phyloP scores from a whole-genome alignment of 1,284 basidiomycete species.

The Cutaneotrichosporon sp. region DNA sequence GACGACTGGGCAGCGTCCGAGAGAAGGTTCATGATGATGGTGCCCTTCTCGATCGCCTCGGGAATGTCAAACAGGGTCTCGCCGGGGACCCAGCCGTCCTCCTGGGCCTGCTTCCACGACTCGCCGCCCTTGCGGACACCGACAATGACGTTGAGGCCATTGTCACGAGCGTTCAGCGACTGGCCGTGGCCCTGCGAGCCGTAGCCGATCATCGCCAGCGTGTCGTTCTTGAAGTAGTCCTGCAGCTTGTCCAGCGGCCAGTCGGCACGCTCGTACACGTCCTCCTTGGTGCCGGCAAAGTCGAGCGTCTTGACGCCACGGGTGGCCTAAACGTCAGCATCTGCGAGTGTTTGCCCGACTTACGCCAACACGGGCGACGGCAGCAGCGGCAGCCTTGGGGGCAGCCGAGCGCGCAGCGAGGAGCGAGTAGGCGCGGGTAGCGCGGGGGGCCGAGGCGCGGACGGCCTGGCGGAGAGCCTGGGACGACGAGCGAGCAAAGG shows the following conservation, averaged over 20 bases:
- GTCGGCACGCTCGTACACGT: slow-evolving; percentile 94
- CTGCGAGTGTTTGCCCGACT: slow-evolving; percentile 11
- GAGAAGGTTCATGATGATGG: slow-evolving; percentile 99
- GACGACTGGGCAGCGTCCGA: slow-evolving; percentile 97
- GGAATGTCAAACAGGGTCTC: slow-evolving; percentile 98
- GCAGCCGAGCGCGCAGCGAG: slow-evolving; percentile 54
- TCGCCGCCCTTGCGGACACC: slow-evolving; percentile 96
- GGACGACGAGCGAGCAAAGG: slow-evolving; percentile 40
- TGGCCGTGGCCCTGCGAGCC: slow-evolving; percentile 97
- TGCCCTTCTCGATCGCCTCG: slow-evolving; percentile 90
- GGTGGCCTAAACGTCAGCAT: slow-evolving; percentile 32
- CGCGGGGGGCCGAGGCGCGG: slow-evolving; percentile 41
- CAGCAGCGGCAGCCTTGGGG: slow-evolving; percentile 37
- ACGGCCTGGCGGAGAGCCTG: slow-evolving; percentile 50
- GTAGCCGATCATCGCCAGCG: slow-evolving; percentile 96
- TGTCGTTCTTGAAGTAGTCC: slow-evolving; percentile 99
- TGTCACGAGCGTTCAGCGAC: slow-evolving; percentile 97
- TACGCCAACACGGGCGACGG: slow-evolving; percentile 44
- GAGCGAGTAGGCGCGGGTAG: slow-evolving; percentile 63
- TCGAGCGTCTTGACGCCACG: slow-evolving; percentile 95
- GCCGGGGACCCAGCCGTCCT: slow-evolving; percentile 98
- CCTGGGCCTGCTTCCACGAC: slow-evolving; percentile 86
- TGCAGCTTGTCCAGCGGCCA: slow-evolving; percentile 98
- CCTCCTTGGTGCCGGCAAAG: slow-evolving; percentile 93
- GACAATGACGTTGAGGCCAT: slow-evolving; percentile 96